These are phyloP conservation scores for Phytophthora pini DNA, from an alignment of 352 stramenopile genomes.

Conservation along the genomic window DNA sequence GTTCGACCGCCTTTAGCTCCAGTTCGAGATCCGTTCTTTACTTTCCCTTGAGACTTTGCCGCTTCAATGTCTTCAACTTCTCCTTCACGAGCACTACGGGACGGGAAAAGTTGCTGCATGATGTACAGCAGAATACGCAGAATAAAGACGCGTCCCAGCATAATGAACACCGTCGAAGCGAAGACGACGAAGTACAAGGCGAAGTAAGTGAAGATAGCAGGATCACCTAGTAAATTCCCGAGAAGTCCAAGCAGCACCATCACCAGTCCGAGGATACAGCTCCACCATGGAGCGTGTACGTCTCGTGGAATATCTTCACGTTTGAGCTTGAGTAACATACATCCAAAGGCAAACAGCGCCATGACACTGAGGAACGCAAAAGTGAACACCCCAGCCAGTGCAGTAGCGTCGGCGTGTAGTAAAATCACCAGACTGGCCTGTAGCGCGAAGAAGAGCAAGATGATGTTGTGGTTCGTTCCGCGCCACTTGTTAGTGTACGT, in stretches of 20 bases:
- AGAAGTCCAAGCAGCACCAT: constrained; percentile 74
- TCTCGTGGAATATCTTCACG: constrained; percentile 90
- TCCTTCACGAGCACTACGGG: constrained; percentile 30
- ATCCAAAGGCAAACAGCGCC: constrained; percentile 91
- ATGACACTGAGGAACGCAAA: constrained; percentile 93
- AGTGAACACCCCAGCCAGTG: constrained; percentile 91
- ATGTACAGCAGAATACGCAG: constrained; percentile 75
- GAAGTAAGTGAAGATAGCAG: constrained; percentile 86
- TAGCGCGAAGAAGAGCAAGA: constrained; percentile 79
- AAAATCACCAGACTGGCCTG: constrained; percentile 79
- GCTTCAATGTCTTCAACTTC: constrained; percentile 36
- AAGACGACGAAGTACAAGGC: constrained; percentile 79
- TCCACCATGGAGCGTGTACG: constrained; percentile 84
- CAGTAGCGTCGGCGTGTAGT: constrained; percentile 80
- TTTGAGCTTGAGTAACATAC: constrained; percentile 94
- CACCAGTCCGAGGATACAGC: constrained; percentile 74
- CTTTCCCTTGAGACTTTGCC: constrained; percentile 28
- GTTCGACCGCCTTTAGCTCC: constrained; percentile 73
- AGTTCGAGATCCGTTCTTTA: constrained; percentile 39
- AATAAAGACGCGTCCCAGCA: constrained; percentile 83
- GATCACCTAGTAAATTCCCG: constrained; percentile 73
- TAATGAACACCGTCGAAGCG: constrained; percentile 76
- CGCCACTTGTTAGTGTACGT: constrained; percentile 69
- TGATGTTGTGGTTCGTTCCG: constrained; percentile 89
- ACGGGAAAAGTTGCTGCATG: constrained; percentile 68